Percentiles rank a stretch among this genome's conserved stretches.
Conservation (phyloP, 2,329 filamentous ascomycete species). For the Rugonectria rugulosa region DNA sequence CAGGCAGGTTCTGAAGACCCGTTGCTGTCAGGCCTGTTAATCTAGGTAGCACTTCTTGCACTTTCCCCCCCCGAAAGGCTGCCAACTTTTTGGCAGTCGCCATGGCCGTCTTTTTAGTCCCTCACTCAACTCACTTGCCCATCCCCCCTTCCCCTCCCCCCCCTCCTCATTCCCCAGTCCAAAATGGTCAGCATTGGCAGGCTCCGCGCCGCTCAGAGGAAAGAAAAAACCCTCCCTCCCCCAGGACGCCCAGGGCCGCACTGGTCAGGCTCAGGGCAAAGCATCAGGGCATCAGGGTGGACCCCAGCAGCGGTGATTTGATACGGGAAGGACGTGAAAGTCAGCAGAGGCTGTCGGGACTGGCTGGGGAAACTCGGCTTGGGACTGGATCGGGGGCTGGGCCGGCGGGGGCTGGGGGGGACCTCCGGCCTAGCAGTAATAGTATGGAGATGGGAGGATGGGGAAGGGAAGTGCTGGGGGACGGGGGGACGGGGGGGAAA, state of each 20-base stretch:
- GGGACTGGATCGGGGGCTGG: slow-evolving; percentile 32
- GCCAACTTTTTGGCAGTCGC: not conserved
- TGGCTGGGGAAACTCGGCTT: slow-evolving; percentile 25
- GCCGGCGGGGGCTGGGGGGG: slow-evolving; percentile 32
- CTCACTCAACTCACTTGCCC: not conserved
- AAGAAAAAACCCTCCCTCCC: not conserved
- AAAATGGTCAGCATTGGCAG: not conserved
- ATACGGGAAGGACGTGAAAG: slow-evolving; percentile 26
- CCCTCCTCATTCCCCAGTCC: not conserved
- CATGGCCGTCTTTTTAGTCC: not conserved
- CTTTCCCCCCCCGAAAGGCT: not conserved
- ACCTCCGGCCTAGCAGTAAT: slow-evolving; percentile 21
- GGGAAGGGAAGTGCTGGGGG: slow-evolving; percentile 16
- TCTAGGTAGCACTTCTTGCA: not conserved
- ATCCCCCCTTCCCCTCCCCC: no score
- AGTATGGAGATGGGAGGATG: slow-evolving; percentile 16
- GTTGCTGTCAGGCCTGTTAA: no score
- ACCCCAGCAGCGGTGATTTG: slow-evolving; percentile 13
- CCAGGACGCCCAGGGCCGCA: not conserved
- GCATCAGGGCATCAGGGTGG: slow-evolving; percentile 8
- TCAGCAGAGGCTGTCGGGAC: slow-evolving; percentile 14
- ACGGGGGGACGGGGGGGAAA: slow-evolving; percentile 30
- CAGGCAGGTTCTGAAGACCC: no score
- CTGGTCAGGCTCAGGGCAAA: not conserved
- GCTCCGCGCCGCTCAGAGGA: not conserved